Percentiles rank a stretch among this genome's conserved stretches.
Conservation (phyloP, 2,329 filamentous ascomycete genomes). For the Claviceps sp. region DNA sequence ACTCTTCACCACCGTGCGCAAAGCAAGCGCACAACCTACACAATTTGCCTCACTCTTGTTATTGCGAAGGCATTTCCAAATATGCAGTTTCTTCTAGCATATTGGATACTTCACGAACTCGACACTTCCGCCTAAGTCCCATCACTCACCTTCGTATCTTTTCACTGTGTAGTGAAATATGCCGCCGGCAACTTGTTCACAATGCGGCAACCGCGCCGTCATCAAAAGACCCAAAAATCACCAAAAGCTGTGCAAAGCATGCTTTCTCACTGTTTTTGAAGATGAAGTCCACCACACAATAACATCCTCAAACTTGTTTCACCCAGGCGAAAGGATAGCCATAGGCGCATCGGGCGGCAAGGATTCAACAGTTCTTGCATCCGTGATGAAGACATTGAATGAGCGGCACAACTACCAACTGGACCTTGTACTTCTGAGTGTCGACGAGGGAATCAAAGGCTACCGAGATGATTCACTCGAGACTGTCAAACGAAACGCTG, state of each 20-base stretch:
- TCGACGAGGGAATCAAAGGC: slow-evolving; percentile 94
- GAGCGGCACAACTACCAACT: slow-evolving; percentile 78
- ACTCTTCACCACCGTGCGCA: background rate
- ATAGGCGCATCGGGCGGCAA: slow-evolving; percentile 96
- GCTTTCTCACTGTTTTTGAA: slow-evolving; percentile 82
- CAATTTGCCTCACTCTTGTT: background rate
- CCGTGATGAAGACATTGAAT: slow-evolving; percentile 87
- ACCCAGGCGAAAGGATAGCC: slow-evolving; percentile 70
- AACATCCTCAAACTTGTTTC: slow-evolving; percentile 65
- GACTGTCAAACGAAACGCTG: slow-evolving; percentile 87
- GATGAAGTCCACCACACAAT: slow-evolving; percentile 92
- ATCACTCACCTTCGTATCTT: background rate
- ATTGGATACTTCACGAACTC: background rate
- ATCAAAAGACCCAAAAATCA: slow-evolving; percentile 93
- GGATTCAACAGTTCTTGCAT: slow-evolving; percentile 90
- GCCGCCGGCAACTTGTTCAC: slow-evolving; percentile 63
- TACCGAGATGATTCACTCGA: slow-evolving; percentile 94
- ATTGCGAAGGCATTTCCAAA: background rate
- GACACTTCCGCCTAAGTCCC: background rate
- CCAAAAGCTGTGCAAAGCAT: slow-evolving; percentile 79
- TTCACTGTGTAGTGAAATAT: slow-evolving; percentile 29
- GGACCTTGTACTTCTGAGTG: slow-evolving; percentile 73
- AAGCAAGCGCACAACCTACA: no score
- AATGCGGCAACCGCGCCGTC: slow-evolving; percentile 67
- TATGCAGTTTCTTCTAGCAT: no score